Evolutionary conservation across 495 filamentous ascomycete genomes (phyloP), one percentile per base, ranked within the genome.

Genomic region (Terfezia claveryi): DNA sequence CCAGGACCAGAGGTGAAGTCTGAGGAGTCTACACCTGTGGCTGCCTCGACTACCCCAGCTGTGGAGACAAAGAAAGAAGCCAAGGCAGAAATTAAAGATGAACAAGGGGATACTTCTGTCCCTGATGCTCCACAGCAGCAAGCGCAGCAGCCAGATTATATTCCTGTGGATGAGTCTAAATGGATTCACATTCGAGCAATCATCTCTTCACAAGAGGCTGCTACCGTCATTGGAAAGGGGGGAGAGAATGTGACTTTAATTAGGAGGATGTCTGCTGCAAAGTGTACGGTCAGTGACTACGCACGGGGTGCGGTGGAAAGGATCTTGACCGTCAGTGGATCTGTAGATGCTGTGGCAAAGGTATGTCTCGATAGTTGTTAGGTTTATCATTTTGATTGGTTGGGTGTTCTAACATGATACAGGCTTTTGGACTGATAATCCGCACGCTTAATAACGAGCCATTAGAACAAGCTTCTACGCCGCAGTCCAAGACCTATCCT

Each of bases 351-450:
- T 56, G 87, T 88, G 61, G 92, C 91, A 57, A 98, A 98, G 79
- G 89, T 94, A 78, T 59, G 74, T 68, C 54, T 32, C 27, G 7
- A 32, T 20, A 20, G 20, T 32, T 32, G 27, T 32, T 32, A 32
- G n/a, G n/a, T n/a, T n/a, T n/a, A 32, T 7, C 7, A 32, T 32
- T 20, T 20, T 55, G 36, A 12, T 17, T 52, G 16, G 23, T 44
- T 32, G 20, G 37, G 49, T 14, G 2, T 55, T 54, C 38, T 62
- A 46, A 60, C 52, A 58, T 61, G 4, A 23, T 4, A 51, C 23
- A 96, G 91, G 91, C 92, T 10, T 98, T 98, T 69, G 91, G 91
- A 61, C 71, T 98, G 51, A 98, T 98, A 66, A 95, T 98, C 59
- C 85, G 91, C 58, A 98, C 91, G 37, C 73, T 98, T 56, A 98